Evolutionary conservation across 257 asterid genomes (phyloP).

Genomic region (Rauvolfia tetraphylla): DNA sequence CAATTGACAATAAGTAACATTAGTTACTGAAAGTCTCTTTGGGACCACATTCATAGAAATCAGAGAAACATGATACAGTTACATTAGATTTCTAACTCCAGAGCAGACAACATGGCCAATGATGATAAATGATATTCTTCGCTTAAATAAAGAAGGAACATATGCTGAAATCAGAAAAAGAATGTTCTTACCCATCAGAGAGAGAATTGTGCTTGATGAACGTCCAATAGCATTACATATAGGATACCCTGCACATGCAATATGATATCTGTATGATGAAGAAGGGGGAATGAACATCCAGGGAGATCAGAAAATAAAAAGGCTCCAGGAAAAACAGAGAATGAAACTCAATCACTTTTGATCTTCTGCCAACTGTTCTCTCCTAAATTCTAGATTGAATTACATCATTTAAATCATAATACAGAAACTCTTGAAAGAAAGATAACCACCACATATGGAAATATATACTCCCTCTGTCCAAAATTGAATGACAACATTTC

Average conservation of each 20-base stretch:
- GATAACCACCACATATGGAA: background rate
- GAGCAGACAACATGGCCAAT: background rate
- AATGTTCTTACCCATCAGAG: slow-evolving; percentile 55
- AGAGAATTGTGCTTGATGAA: slow-evolving; percentile 51
- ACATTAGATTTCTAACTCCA: slow-evolving; percentile 5
- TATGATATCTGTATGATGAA: background rate
- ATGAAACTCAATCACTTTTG: slow-evolving; percentile 1
- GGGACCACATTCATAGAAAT: slow-evolving; percentile 9
- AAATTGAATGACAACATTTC: no score
- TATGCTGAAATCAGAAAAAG: slow-evolving; percentile 12
- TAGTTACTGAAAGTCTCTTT: slow-evolving; percentile 14
- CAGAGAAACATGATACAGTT: background rate
- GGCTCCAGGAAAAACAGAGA: background rate
- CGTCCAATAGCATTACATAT: slow-evolving; percentile 80
- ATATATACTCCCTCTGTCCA: no score
- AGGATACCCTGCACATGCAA: slow-evolving; percentile 70
- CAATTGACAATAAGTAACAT: slow-evolving; percentile 22
- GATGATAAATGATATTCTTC: background rate
- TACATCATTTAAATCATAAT: background rate
- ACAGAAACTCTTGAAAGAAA: background rate
- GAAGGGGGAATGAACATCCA: slow-evolving; percentile 1
- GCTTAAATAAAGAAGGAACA: background rate
- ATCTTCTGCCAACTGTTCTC: background rate
- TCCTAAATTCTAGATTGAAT: background rate
- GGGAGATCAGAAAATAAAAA: background rate